Percentiles rank a stretch among this genome's conserved stretches.
These are phyloP conservation scores for Tolypocladium ovalisporum DNA, from an alignment of 2,329 filamentous ascomycete species.

Conservation along the genomic window DNA sequence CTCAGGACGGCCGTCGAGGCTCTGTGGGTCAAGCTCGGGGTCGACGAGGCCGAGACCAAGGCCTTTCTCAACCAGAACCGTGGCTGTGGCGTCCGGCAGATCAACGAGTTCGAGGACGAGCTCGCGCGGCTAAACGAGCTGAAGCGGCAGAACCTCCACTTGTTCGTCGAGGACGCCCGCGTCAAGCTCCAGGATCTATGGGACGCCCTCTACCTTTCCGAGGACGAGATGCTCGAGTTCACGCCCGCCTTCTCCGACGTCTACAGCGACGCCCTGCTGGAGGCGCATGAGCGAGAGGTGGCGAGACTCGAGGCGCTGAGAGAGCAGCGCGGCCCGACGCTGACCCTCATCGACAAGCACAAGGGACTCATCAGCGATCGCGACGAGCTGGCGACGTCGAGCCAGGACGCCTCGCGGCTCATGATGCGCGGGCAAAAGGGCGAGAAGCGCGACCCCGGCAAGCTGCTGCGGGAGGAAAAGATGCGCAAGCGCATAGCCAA, in stretches of 20 bases:
- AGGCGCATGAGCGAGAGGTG: constrained; percentile 91
- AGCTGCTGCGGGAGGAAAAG: constrained; percentile 91
- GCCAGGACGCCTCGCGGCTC: constrained; percentile 86
- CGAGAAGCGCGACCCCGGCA: constrained; percentile 87
- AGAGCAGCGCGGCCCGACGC: constrained; percentile 76
- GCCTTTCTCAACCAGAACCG: constrained; percentile 78
- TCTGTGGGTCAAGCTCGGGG: constrained; percentile 78
- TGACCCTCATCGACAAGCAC: constrained; percentile 76
- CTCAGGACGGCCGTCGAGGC: constrained; percentile 68
- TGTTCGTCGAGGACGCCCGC: constrained; percentile 92
- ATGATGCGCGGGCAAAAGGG: constrained; percentile 89
- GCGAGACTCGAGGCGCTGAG: constrained; percentile 66
- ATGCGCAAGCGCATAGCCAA: constrained; percentile 97
- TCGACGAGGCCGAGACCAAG: constrained; percentile 75
- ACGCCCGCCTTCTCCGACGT: constrained; percentile 95
- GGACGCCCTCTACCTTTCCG: constrained; percentile 88
- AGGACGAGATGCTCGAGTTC: constrained; percentile 98
- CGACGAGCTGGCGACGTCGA: constrained; percentile 78
- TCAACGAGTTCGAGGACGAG: constrained; percentile 95
- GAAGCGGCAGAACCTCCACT: constrained; percentile 86
- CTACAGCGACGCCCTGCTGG: constrained; percentile 88
- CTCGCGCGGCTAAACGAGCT: constrained; percentile 76
- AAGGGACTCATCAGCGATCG: constrained; percentile 73
- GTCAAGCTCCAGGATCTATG: constrained; percentile 88
- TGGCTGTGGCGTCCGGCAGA: constrained; percentile 80